Base-by-base conservation (phyloP, 2,329 filamentous ascomycete genomes). In the Talaromyces sp. region DNA sequence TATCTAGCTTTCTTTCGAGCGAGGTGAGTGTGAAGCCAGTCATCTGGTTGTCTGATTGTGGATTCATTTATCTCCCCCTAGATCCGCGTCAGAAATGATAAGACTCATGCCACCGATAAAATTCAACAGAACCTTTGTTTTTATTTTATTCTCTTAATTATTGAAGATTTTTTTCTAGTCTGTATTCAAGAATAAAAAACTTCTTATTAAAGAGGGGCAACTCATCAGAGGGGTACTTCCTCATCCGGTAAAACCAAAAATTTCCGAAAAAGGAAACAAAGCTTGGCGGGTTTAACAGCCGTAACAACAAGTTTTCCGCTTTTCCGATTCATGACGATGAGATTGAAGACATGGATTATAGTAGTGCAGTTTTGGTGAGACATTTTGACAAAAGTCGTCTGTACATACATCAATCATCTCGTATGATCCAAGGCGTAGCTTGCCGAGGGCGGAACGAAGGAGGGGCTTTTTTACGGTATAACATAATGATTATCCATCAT, bases 241-340 rank as follows among this genome's bases (percentile, higher is more conserved):
- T 22, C 29, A 43, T 59, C 22, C 15, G 5, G 36, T 43, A 45
- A 45, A 58, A 58, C 4, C 8, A 25, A 19, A 29, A 58, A 47
- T 58, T 58, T 15, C 40, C 40, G 11, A 47, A 64, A 36, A 47
- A 58, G 40, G 54, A 58, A 58, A 58, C 11, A 47, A 47, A 36
- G 10, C 19, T 31, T 53, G 25, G 25, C n/a, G 51, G 51, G 4
- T 36, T 56, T 4, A 34, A 8, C 31, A 38, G 53, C 15, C 7
- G 25, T 4, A 36, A 34, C 27, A 34, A 6, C 19, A 47, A 13
- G 25, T 56, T 38, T 56, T 17, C 10, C 4, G 29, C 10, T 19
- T 56, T 34, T 36, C 17, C n/a, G 29, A 56, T 13, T 4, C 17
- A 11, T 40, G 13, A 40, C n/a, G 5, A 43, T 31, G 15, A 5